These are phyloP conservation scores for Mycena galericulata DNA, from an alignment of 768 basidiomycete genomes.

Conservation along the genomic window DNA sequence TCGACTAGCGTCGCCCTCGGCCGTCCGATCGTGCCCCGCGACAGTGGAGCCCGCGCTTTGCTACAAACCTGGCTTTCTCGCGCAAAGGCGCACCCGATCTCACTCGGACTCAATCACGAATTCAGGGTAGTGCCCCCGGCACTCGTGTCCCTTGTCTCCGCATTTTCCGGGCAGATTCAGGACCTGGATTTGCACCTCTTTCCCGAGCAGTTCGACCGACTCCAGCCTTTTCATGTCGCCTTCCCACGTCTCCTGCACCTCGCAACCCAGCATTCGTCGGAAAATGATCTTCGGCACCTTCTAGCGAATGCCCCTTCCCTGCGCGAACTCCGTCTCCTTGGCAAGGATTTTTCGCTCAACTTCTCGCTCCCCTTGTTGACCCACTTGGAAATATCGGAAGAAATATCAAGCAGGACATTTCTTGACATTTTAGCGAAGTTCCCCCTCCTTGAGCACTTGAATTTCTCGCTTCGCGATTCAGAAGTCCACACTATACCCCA, in stretches of 20 bases:
- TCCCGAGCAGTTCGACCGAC: neutral
- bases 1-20: neutral
- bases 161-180: neutral
- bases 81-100: neutral
- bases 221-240: neutral
- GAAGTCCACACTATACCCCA: neutral
- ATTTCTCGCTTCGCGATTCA: neutral
- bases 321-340: constrained; percentile 5
- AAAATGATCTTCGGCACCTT: neutral
- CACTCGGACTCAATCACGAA: neutral
- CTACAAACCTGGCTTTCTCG: constrained; percentile 7
- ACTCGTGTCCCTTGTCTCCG: neutral
- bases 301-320: neutral
- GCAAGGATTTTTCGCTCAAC: neutral
- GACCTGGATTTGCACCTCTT: neutral
- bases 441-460: neutral
- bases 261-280: neutral
- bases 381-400: neutral
- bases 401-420: neutral
- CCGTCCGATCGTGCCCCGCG: neutral
- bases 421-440: neutral
- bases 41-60: neutral
- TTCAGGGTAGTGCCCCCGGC: neutral
- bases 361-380: neutral
- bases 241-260: constrained; percentile 14